Evolutionary conservation across 192 early-diverging fungal species (phyloP).

Genomic region (Coemansia sp.): DNA sequence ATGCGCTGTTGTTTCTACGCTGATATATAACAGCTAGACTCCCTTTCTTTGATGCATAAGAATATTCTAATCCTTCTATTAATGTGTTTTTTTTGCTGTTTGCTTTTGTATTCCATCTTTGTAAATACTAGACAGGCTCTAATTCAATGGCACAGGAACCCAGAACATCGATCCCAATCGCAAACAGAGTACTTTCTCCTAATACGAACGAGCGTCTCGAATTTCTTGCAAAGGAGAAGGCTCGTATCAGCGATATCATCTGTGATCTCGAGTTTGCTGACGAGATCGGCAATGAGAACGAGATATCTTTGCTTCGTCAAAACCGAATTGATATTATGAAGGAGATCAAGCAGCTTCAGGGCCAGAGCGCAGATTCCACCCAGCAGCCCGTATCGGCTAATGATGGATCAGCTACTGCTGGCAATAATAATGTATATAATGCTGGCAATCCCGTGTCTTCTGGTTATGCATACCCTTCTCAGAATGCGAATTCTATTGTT

Average conservation of each 20-base stretch:
- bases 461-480: not conserved
- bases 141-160: not conserved
- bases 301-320: constrained; percentile 45
- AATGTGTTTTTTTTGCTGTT: not conserved
- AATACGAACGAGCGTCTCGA: constrained; percentile 18
- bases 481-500: not conserved
- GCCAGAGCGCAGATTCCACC: not conserved
- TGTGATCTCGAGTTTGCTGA: constrained; percentile 54
- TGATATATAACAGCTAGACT: not conserved
- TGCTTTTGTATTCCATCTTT: not conserved
- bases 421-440: not conserved
- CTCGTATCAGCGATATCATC: constrained; percentile 52
- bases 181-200: not conserved
- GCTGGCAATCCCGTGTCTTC: not conserved
- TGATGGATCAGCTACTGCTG: not conserved
- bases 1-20: not conserved
- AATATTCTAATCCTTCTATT: not conserved
- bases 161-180: not conserved
- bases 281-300: constrained; percentile 45
- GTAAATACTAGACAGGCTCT: not conserved
- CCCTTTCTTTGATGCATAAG: not conserved
- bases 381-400: not conserved
- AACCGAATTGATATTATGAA: constrained; percentile 39
- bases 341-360: constrained; percentile 27
- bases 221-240: constrained; percentile 40